Evolutionary conservation across 1,139 yeast genomes (phyloP), one percentile per base, ranked within the genome.

Genomic region (Saccharomyces hybrid): DNA sequence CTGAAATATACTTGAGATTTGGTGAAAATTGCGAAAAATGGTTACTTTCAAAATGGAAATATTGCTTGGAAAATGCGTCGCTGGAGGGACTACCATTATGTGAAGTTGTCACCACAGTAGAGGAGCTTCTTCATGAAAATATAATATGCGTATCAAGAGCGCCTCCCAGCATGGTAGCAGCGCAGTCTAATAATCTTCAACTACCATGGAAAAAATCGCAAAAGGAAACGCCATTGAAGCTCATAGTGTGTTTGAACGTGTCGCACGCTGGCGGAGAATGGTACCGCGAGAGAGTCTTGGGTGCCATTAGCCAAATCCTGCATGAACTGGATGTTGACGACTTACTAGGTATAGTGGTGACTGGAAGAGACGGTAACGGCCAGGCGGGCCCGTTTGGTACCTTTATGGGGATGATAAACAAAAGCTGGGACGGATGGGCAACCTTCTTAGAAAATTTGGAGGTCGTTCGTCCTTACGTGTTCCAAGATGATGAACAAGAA

Each of bases 361-460:
- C 80, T 19, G 86, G 86, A 0, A 71, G 75, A 53, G 76, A 79
- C 60, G 76, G 79, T 1, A 75, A 57, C 49, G 66, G 66, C 14
- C 48, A 55, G 11, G 46, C 56, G 19, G 69, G 74, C 5, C 64
- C 70, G 28, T 65, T 70, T 44, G 84, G 84, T 0, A 75, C 81
- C 8, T 83, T 79, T 62, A 73, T 81, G 54, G 87, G 88, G 0
- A 78, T 82, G 62, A 74, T 76, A 2, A 69, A 73, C 16, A 70
- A 75, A 13, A 58, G 63, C 2, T 83, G 88, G 88, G 72, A 73
- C 28, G 86, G 84, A 0, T 82, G 88, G 86, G 70, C 72, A 27
- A 73, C 74, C 1, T 62, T 82, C 8, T 64, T 82, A 11, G 70
- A 73, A 6, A 77, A 73, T 79, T 14, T 72, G 51, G 51, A 48